Percentiles rank a stretch among this genome's conserved stretches.
phyloP scores from a whole-genome alignment of 306 rosid genomes.

The Cucurbita pepo region DNA sequence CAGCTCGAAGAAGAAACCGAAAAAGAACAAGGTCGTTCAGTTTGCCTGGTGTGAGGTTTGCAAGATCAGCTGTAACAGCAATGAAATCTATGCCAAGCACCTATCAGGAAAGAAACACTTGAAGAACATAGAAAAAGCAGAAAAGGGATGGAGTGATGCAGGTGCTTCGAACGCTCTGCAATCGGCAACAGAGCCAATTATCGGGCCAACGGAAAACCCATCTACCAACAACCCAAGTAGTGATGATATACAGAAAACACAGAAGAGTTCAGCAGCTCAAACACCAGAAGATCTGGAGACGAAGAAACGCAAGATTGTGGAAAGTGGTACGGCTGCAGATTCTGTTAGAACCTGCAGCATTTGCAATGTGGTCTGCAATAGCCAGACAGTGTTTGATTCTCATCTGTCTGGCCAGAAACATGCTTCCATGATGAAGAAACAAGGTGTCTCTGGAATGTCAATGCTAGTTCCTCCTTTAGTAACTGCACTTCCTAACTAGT shows the following conservation, averaged over 20 bases:
- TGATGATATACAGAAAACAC: neutral
- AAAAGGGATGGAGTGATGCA: conserved; percentile 7
- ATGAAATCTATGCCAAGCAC: conserved; percentile 32
- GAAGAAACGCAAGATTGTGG: conserved; percentile 39
- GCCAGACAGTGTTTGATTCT: conserved; percentile 24
- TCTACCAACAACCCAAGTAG: conserved; percentile 10
- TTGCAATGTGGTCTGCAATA: conserved; percentile 68
- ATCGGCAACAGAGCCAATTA: conserved; percentile 3
- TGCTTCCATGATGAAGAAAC: conserved; percentile 32
- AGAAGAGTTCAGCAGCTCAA: conserved; percentile 1
- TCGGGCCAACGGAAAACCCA: conserved; percentile 34
- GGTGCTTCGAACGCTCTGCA: conserved; percentile 2
- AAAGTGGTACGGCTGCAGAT: conserved; percentile 26
- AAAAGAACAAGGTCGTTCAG: conserved; percentile 31
- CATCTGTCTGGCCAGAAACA: conserved; percentile 65
- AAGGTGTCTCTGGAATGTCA: conserved; percentile 1
- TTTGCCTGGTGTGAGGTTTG: conserved; percentile 52
- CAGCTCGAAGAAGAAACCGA: conserved; percentile 20
- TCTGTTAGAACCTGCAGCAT: conserved; percentile 27
- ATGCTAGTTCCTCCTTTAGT: neutral
- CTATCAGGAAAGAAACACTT: conserved; percentile 52
- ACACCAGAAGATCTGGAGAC: conserved; percentile 20
- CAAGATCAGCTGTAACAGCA: conserved; percentile 43
- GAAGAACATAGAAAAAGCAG: conserved; percentile 28
- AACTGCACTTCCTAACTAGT: conserved; percentile 5